Evolutionary conservation across 139 green algal species (phyloP), one percentile per base, ranked within the genome.

Genomic region (Desmodesmus armatus): DNA sequence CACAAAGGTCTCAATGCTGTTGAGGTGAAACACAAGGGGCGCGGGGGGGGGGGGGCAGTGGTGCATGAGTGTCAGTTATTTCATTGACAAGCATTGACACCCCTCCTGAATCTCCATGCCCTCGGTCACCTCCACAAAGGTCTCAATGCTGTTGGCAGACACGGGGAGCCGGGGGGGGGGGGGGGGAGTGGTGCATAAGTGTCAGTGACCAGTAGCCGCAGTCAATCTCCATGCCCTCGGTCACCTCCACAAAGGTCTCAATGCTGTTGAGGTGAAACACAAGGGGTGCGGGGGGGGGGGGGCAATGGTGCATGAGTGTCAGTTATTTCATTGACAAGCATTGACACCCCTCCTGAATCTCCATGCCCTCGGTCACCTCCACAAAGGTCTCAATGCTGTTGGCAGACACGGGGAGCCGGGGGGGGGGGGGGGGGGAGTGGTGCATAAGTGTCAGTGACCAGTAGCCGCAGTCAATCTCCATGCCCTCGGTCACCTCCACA

Each of bases 161-260:
- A n/a, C n/a, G 35, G 9, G 69, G 33, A 49, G 69, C 13, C 33
- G 65, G 65, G 65, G 25, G 25, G 19, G 25, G 65, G 65, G 19
- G 65, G 19, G 25, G 65, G 65, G 13, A 41, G 23, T 41, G 19
- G 13, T 13, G 13, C 65, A 41, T 19, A 23, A 35, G 65, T 74
- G 65, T 41, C 25, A 23, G 65, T 29, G 65, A 19, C n/a, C n/a
- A n/a, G 94, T 98, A 99, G 63, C 97, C 97, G 84, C 97, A 92
- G 92, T 99, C 97, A 71, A 99, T 98, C 87, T 93, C 89, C 96
- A 98, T 98, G 91, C 97, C 97, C 92, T 99, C 97, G 84, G 82
- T 94, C 39, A 85, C 84, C 80, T 93, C 89, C n/a, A 93, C 91
- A 81, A 91, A 86, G 0, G 88, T 93, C 75, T 93, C 88, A 17